phyloP scores from a whole-genome alignment of 495 filamentous ascomycete species.

The Daldinia grandis region DNA sequence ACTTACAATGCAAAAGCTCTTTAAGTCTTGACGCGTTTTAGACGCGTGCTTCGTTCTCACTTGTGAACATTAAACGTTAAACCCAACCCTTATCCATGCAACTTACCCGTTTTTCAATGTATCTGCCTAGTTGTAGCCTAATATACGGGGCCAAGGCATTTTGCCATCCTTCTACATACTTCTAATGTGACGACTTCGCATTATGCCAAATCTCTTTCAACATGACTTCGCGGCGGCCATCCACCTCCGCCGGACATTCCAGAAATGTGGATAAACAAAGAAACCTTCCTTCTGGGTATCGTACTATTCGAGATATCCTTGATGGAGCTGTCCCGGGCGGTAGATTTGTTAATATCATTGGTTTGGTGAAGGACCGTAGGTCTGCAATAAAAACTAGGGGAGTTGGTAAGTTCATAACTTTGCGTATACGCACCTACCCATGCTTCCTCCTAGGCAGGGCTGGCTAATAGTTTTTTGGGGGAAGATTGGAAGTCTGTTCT shows the following conservation, averaged over 20 bases:
- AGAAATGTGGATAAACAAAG: conserved; percentile 4
- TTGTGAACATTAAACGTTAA: not conserved
- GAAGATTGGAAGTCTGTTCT: conserved; percentile 54
- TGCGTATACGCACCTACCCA: conserved; percentile 5
- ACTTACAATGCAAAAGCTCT: not conserved
- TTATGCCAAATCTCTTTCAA: conserved; percentile 15
- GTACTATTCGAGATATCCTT: conserved; percentile 44
- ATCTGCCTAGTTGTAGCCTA: not conserved
- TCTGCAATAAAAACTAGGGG: conserved; percentile 52
- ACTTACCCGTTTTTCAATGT: conserved; percentile 12
- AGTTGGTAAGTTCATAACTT: conserved; percentile 46
- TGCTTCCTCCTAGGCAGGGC: not conserved
- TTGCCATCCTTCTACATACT: conserved; percentile 9
- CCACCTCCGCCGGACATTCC: conserved; percentile 26
- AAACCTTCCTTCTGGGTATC: conserved; percentile 46
- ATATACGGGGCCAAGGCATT: conserved; percentile 1
- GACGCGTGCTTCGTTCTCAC: not conserved
- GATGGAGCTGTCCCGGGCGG: conserved; percentile 37
- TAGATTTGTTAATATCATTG: conserved; percentile 56
- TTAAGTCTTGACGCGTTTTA: not conserved
- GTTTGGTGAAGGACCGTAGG: conserved; percentile 59
- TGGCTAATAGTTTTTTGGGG: conserved; percentile 13
- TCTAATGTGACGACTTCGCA: not conserved
- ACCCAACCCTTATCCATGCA: not conserved
- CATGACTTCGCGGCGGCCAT: conserved; percentile 31